phyloP scores from a whole-genome alignment of 495 filamentous ascomycete genomes.

The Penicillium desertorum region DNA sequence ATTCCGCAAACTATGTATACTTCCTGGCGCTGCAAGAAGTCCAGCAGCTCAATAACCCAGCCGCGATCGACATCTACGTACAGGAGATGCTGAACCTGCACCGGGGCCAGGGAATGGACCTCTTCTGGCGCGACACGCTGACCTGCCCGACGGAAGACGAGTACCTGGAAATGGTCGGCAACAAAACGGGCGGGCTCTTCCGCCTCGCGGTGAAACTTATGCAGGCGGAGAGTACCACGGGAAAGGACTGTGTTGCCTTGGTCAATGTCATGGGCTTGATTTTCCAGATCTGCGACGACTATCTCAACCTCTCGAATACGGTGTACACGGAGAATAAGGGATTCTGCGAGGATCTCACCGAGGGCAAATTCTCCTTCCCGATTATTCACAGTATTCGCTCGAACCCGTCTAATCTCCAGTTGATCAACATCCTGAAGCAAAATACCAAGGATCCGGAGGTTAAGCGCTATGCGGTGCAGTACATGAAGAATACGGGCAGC shows the following conservation, averaged over 20 bases:
- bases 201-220: slow-evolving; percentile 92
- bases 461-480: slow-evolving; percentile 86
- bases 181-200: slow-evolving; percentile 97
- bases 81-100: slow-evolving; percentile 93
- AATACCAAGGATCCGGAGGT: slow-evolving; percentile 82
- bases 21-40: slow-evolving; percentile 85
- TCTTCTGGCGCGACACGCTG: slow-evolving; percentile 94
- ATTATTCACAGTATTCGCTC: slow-evolving; percentile 92
- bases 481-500: slow-evolving; percentile 86
- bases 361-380: slow-evolving; percentile 97
- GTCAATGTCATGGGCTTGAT: slow-evolving; percentile 89
- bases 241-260: slow-evolving; percentile 72
- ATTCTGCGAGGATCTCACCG: slow-evolving; percentile 92
- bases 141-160: slow-evolving; percentile 94
- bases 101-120: slow-evolving; percentile 94
- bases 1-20: slow-evolving; percentile 96
- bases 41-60: slow-evolving; percentile 68
- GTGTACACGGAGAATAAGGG: slow-evolving; percentile 88
- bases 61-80: slow-evolving; percentile 72
- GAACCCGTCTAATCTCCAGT: slow-evolving; percentile 73
- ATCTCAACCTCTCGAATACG: slow-evolving; percentile 73
- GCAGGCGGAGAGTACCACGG: slow-evolving; percentile 76
- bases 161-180: slow-evolving; percentile 97
- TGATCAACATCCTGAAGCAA: slow-evolving; percentile 91
- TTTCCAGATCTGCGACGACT: slow-evolving; percentile 97